Percentiles rank a stretch among this genome's conserved stretches.
phyloP scores from a whole-genome alignment of 305 asterid species.

The Fraxinus platypoda region DNA sequence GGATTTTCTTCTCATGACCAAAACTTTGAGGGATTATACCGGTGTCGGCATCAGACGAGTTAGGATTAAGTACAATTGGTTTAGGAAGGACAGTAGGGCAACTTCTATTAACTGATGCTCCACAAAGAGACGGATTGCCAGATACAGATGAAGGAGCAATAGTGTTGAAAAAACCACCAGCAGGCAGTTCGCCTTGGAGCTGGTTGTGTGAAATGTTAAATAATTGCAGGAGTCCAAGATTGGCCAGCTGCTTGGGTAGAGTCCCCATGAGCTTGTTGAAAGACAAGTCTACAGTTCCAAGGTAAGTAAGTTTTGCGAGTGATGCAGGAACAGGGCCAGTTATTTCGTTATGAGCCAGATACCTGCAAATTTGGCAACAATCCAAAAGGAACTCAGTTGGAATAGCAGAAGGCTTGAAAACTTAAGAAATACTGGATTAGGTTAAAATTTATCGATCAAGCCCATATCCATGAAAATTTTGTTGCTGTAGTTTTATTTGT shows the following conservation, averaged over 20 bases:
- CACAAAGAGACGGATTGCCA: constrained; percentile 82
- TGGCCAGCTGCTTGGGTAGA: constrained; percentile 73
- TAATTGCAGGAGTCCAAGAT: constrained; percentile 58
- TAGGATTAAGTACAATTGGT: constrained; percentile 92
- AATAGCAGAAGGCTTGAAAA: neutral
- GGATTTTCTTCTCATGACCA: constrained; percentile 67
- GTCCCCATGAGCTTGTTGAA: constrained; percentile 70
- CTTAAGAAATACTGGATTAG: neutral
- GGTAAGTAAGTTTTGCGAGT: constrained; percentile 56
- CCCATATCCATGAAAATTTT: neutral
- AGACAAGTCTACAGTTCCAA: constrained; percentile 63
- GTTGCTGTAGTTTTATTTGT: neutral
- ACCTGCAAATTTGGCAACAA: constrained; percentile 47
- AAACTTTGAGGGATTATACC: constrained; percentile 43
- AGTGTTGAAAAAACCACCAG: constrained; percentile 78
- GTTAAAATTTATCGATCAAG: neutral
- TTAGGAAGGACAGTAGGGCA: constrained; percentile 80
- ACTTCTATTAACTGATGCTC: constrained; percentile 57
- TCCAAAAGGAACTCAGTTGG: constrained; percentile 1
- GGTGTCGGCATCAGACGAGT: constrained; percentile 59
- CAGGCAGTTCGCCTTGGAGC: constrained; percentile 83
- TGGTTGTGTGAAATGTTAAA: constrained; percentile 91
- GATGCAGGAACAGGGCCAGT: constrained; percentile 64
- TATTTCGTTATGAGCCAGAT: constrained; percentile 58
- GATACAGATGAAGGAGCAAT: constrained; percentile 69